Evolutionary conservation across 805 yeast species (phyloP).

Genomic region (Barnettozyma vustinii): DNA sequence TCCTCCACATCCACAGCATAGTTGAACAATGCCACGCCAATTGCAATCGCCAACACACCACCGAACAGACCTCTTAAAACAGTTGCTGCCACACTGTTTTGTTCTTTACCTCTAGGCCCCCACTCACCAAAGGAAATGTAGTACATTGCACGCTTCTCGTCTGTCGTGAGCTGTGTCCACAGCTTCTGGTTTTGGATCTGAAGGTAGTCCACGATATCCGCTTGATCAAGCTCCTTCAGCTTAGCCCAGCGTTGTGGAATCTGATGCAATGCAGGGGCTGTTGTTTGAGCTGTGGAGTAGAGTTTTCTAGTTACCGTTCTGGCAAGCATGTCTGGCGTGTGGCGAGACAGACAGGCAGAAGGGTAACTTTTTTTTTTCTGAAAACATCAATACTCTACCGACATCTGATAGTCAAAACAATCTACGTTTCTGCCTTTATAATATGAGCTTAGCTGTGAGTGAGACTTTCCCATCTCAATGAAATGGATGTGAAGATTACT

Average conservation of each 20-base stretch:
- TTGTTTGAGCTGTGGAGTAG: slow-evolving; percentile 1
- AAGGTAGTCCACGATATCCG: slow-evolving; percentile 33
- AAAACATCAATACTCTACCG: background rate
- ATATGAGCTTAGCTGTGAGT: background rate
- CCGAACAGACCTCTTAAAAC: slow-evolving; percentile 16
- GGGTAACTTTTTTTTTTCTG: background rate
- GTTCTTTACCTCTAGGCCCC: slow-evolving; percentile 29
- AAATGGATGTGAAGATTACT: background rate
- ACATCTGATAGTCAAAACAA: too few relatives aligned
- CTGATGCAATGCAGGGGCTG: slow-evolving; percentile 26
- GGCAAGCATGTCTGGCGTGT: background rate
- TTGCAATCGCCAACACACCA: slow-evolving; percentile 16
- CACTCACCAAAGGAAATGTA: slow-evolving; percentile 33
- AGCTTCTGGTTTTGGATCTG: slow-evolving; percentile 27
- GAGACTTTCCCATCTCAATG: background rate
- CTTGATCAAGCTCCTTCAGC: slow-evolving; percentile 28
- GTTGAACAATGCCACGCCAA: slow-evolving; percentile 17
- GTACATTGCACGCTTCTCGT: slow-evolving; percentile 29
- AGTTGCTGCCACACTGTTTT: slow-evolving; percentile 9
- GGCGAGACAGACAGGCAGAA: background rate
- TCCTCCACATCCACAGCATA: slow-evolving; percentile 19
- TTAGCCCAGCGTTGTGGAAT: slow-evolving; percentile 28
- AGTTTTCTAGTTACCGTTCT: slow-evolving; percentile 1
- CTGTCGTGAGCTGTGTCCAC: slow-evolving; percentile 27
- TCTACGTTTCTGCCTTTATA: background rate